Percentiles rank a stretch among this genome's conserved stretches.
These are phyloP conservation scores for Postia placenta DNA, from an alignment of 768 basidiomycete genomes.

Conservation along the genomic window DNA sequence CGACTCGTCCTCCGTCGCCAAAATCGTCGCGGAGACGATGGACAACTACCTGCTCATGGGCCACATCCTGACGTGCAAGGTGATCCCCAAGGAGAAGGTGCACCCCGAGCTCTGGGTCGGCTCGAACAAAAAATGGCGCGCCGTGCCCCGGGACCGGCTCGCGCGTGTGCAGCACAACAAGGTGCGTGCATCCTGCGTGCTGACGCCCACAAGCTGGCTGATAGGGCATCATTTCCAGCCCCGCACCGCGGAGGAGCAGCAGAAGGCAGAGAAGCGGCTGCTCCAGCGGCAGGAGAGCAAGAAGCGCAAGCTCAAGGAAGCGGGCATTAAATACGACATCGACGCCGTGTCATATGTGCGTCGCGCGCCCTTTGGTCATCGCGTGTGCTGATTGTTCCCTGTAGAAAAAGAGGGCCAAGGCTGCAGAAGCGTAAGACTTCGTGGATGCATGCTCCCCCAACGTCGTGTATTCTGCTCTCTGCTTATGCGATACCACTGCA, in stretches of 20 bases:
- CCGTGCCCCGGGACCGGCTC: conserved; percentile 67
- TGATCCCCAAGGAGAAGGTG: conserved; percentile 84
- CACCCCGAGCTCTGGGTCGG: conserved; percentile 96
- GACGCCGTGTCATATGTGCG: conserved; percentile 79
- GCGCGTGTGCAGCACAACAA: conserved; percentile 76
- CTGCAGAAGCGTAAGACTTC: conserved; percentile 16
- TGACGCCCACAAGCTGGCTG: background rate
- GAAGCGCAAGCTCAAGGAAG: conserved; percentile 70
- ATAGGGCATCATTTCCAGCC: conserved; percentile 34
- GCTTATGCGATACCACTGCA: too few species aligned
- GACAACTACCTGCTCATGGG: conserved; percentile 96
- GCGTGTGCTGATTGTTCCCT: background rate
- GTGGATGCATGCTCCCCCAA: too few species aligned
- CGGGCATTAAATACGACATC: conserved; percentile 87
- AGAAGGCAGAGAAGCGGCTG: conserved; percentile 58
- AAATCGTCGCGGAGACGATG: conserved; percentile 98
- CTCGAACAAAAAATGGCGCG: conserved; percentile 88
- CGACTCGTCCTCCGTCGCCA: conserved; percentile 78
- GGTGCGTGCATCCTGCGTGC: conserved; percentile 33
- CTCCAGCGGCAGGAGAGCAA: conserved; percentile 71
- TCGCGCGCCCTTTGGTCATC: conserved; percentile 10
- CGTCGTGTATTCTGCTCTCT: too few species aligned
- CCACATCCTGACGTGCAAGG: conserved; percentile 86
- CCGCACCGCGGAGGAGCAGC: conserved; percentile 67
- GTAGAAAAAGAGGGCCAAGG: conserved; percentile 30